phyloP scores from a whole-genome alignment of 805 yeast genomes.

The Starmera dryadoides region DNA sequence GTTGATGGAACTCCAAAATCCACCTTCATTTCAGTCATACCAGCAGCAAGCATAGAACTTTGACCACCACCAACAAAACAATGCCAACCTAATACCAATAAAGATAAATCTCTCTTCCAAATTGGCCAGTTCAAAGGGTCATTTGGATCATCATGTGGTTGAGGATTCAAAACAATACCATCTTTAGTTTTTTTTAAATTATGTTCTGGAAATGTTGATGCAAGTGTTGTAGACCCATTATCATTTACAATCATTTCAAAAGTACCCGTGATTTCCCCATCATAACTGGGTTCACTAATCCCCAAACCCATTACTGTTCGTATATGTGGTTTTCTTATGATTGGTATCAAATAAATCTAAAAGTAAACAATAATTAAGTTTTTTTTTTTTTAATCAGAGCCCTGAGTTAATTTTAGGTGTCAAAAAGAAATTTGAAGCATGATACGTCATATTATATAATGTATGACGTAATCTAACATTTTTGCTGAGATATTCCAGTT shows the following conservation, averaged over 20 bases:
- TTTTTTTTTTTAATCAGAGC: not conserved
- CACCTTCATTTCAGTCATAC: constrained; percentile 30
- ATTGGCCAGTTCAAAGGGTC: constrained; percentile 64
- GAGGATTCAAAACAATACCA: constrained; percentile 51
- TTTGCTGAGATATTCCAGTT: too few relatives aligned
- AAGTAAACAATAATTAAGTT: not conserved
- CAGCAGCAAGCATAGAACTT: constrained; percentile 54
- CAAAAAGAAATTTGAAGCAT: too few relatives aligned
- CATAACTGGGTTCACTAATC: constrained; percentile 32
- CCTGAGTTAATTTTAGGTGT: too few relatives aligned
- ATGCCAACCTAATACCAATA: constrained; percentile 46
- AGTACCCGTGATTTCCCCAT: constrained; percentile 41
- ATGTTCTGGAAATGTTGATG: not conserved
- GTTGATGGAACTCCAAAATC: constrained; percentile 37
- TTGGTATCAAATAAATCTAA: not conserved
- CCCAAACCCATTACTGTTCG: constrained; percentile 22
- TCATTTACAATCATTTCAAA: constrained; percentile 29
- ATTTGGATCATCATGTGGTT: constrained; percentile 55
- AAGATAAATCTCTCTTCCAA: constrained; percentile 49
- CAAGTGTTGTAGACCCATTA: not conserved
- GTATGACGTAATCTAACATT: too few relatives aligned
- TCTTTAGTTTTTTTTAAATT: constrained; percentile 34
- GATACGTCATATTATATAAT: too few relatives aligned
- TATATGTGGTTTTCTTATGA: not conserved
- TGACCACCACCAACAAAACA: constrained; percentile 58